A percentile compares a stretch with the other conserved stretches of the same genome.
Evolutionary conservation across 2,329 filamentous ascomycete species (phyloP).

Genomic region (Diplodia scrobiculata): DNA sequence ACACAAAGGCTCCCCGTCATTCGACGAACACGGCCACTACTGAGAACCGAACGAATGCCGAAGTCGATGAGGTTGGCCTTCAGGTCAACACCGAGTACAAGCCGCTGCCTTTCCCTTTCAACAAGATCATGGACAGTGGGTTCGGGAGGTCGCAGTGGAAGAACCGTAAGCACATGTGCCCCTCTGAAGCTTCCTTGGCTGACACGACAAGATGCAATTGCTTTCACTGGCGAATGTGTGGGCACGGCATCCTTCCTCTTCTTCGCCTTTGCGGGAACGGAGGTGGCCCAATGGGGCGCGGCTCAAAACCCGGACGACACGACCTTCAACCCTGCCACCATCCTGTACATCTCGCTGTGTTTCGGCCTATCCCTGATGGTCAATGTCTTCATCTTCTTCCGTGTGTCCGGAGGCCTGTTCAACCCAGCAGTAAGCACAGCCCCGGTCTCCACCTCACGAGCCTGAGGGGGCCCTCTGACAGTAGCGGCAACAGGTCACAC

Average conservation of each 20-base stretch:
- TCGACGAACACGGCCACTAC: slow-evolving; percentile 1
- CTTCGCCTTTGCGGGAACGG: slow-evolving; percentile 52
- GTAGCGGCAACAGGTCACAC: slow-evolving; percentile 44
- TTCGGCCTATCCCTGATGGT: slow-evolving; percentile 55
- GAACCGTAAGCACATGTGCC: slow-evolving; percentile 20
- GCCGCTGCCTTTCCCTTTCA: slow-evolving; percentile 20
- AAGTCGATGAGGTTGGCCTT: slow-evolving; percentile 18
- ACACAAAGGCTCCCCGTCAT: slow-evolving; percentile 5
- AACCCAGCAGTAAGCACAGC: slow-evolving; percentile 45
- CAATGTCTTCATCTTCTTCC: slow-evolving; percentile 59
- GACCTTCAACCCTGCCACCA: slow-evolving; percentile 32
- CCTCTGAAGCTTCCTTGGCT: too few species aligned
- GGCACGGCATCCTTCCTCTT: slow-evolving; percentile 57
- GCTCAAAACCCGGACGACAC: slow-evolving; percentile 33
- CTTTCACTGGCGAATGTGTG: slow-evolving; percentile 54
- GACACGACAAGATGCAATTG: slow-evolving; percentile 44
- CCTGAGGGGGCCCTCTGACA: not conserved
- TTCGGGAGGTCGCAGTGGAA: slow-evolving; percentile 28
- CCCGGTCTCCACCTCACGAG: not conserved
- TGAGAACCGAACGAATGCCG: not conserved
- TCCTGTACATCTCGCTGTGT: slow-evolving; percentile 49
- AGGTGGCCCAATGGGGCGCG: slow-evolving; percentile 44
- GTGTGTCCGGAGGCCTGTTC: slow-evolving; percentile 56
- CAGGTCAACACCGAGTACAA: slow-evolving; percentile 12
- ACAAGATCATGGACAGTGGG: slow-evolving; percentile 27